Conservation (phyloP, 495 filamentous ascomycete species). For the Patellaria atrata region DNA sequence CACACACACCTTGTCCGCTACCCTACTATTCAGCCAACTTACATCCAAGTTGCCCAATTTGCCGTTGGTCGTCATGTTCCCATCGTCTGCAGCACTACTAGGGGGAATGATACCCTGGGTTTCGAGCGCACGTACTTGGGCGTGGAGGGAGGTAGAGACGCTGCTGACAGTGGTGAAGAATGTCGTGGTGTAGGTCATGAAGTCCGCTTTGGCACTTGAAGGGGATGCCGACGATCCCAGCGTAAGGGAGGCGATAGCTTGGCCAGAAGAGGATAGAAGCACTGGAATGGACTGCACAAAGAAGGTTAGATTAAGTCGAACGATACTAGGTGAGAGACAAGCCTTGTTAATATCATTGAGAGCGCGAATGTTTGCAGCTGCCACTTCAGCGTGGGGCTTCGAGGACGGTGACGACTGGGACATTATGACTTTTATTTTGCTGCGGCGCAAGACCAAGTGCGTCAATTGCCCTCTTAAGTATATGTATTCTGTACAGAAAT, state of each 20-base stretch:
- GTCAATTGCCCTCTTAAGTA: no score
- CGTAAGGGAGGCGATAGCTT: conserved; percentile 55
- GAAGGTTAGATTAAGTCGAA: not conserved
- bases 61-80: conserved; percentile 25
- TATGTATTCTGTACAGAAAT: no score
- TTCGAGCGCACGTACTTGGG: conserved; percentile 69
- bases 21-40: conserved; percentile 72
- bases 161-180: conserved; percentile 47
- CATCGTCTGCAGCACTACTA: not conserved
- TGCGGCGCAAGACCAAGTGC: no score
- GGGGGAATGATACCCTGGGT: conserved; percentile 8
- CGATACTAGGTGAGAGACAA: no score
- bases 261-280: conserved; percentile 52
- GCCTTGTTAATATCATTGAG: no score
- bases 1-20: conserved; percentile 57
- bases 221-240: conserved; percentile 26
- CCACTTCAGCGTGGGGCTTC: no score
- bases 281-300: no score
- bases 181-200: conserved; percentile 44
- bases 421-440: no score
- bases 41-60: conserved; percentile 56
- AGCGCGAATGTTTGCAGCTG: no score
- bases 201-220: conserved; percentile 32
- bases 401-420: no score
- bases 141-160: conserved; percentile 37